Evolutionary conservation across 805 yeast genomes (phyloP), one percentile per base, ranked within the genome.

Genomic region (Monosporozyma solicola): DNA sequence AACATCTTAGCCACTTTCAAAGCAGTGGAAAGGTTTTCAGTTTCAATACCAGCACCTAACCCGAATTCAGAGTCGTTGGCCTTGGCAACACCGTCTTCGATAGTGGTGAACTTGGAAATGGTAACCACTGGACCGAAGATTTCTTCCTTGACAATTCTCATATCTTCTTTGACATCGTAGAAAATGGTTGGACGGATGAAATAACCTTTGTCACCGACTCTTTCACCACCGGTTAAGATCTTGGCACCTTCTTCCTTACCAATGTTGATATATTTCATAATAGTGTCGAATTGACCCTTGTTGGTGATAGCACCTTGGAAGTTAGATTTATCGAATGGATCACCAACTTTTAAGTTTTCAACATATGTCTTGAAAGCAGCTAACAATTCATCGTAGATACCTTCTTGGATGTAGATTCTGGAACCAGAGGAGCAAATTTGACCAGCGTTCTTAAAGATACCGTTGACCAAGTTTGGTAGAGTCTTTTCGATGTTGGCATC

Each of bases 361-460:
- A 79, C 76, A 56, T 80, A 84, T 22, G 64, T 65, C 68, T 80
- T 81, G 67, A 85, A 84, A 57, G 76, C 78, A 39, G 72, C 72
- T 50, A 84, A 69, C 49, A 85, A 74, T 58, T 76, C 74, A 59
- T 85, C 89, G 68, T 85, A 84, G 55, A 83, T 75, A 37, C 78
- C 84, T 58, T 82, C 88, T 71, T 85, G 91, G 56, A 85, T 78
- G 66, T 80, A 84, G 54, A 85, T 74, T 78, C 94, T 82, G 39
- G 91, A 84, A 68, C 91, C 91, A 48, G 91, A 87, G 61, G 86
- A 82, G 68, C 92, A 85, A 54, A 85, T 87, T 73, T 85, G 90
- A 71, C 91, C 92, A 57, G 89, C 83, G 72, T 85, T 85, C 74
- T 77, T 80, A 75, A 84, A 84, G 63, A 85, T 85, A 74, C 89